These are phyloP conservation scores for Scedosporium minutisporum DNA, from an alignment of 2,329 filamentous ascomycete species.

Conservation along the genomic window DNA sequence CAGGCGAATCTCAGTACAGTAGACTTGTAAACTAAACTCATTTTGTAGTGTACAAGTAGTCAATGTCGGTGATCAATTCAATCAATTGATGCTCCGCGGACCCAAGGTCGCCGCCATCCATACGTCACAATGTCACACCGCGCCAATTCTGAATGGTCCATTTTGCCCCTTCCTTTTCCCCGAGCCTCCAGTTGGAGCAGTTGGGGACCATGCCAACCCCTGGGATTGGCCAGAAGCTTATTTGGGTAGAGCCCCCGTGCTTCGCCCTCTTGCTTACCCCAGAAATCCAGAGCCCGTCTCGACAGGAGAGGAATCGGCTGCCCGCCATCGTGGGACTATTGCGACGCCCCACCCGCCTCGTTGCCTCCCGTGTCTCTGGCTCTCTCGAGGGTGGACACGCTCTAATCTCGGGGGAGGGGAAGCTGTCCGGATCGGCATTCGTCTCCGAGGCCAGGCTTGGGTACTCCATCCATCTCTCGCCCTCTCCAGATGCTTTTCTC, in stretches of 20 bases:
- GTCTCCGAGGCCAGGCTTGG: not conserved
- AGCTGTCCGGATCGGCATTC: conserved; percentile 1
- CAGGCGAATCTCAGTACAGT: no score
- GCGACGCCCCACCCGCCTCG: not conserved
- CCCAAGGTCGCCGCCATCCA: no score
- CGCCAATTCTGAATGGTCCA: not conserved
- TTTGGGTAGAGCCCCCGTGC: not conserved
- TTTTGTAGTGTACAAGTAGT: no score
- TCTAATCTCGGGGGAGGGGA: conserved; percentile 6
- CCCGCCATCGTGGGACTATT: not conserved
- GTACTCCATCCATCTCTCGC: not conserved
- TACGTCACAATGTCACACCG: not conserved
- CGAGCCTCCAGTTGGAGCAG: not conserved
- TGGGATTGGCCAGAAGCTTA: not conserved
- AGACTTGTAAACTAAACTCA: no score
- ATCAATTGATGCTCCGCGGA: no score
- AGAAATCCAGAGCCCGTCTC: not conserved
- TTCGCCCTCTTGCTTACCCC: not conserved
- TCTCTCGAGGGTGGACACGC: not conserved
- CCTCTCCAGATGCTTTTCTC: not conserved
- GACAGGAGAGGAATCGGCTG: not conserved
- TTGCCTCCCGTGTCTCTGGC: not conserved
- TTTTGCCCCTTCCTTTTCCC: not conserved
- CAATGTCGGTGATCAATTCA: no score
- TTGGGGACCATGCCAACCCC: not conserved